Conservation (phyloP, 140 eudicot genomes). For the Stevia rebaudiana region DNA sequence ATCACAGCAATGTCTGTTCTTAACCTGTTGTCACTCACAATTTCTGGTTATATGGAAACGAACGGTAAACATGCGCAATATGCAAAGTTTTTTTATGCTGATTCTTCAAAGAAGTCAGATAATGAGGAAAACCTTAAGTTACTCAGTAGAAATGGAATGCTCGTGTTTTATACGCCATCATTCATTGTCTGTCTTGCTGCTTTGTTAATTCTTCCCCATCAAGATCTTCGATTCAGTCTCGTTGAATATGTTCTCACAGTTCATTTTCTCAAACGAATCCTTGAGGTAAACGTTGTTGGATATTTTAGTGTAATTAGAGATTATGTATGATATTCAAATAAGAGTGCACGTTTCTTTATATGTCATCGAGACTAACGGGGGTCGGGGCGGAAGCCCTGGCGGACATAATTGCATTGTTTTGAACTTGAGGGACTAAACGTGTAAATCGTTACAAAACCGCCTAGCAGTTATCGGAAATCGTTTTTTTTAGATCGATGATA, state of each 20-base stretch:
- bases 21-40: slow-evolving; percentile 25
- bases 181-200: slow-evolving; percentile 33
- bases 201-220: slow-evolving; percentile 22
- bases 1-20: slow-evolving; percentile 44
- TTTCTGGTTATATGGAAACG: slow-evolving; percentile 43
- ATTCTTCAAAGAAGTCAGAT: neutral
- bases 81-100: slow-evolving; percentile 40
- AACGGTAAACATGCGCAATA: slow-evolving; percentile 55
- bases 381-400: too few relatives aligned
- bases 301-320: too few relatives aligned
- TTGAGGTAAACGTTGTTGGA: slow-evolving; percentile 52
- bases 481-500: too few relatives aligned
- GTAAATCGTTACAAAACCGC: too few relatives aligned
- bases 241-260: slow-evolving; percentile 34
- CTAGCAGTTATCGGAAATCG: too few relatives aligned
- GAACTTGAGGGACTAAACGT: too few relatives aligned
- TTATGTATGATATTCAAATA: too few relatives aligned
- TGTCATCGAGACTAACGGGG: too few relatives aligned
- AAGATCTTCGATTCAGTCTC: slow-evolving; percentile 34
- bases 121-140: neutral
- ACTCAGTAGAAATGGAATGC: slow-evolving; percentile 49
- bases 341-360: too few relatives aligned
- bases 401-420: too few relatives aligned
- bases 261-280: slow-evolving; percentile 58
- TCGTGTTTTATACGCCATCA: slow-evolving; percentile 51